A percentile compares a stretch with the other conserved stretches of the same genome.
Conservation (phyloP, 2,329 filamentous ascomycete species). For the Colletotrichum tanaceti region DNA sequence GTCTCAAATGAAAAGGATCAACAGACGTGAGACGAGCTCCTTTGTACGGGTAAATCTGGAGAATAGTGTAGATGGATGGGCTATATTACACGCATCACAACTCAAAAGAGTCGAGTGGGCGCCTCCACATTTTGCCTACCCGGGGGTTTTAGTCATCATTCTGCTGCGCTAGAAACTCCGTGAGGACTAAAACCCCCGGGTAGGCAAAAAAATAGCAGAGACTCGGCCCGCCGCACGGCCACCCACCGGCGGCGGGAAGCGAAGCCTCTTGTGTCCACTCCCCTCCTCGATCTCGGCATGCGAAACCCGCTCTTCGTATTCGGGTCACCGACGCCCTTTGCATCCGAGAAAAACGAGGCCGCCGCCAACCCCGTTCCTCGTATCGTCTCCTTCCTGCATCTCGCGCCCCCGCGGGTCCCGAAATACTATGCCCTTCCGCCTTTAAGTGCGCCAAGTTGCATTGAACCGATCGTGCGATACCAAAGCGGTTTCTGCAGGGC, state of each 20-base stretch:
- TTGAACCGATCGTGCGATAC: conserved; percentile 4
- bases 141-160: too few relatives aligned
- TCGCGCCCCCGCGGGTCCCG: conserved; percentile 13
- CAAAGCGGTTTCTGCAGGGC: conserved; percentile 6
- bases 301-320: conserved; percentile 32
- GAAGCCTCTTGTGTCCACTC: neutral
- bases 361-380: conserved; percentile 34
- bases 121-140: too few relatives aligned
- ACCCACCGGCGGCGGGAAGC: neutral
- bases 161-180: too few relatives aligned
- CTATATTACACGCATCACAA: neutral
- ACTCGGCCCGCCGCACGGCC: conserved; percentile 9
- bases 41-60: neutral
- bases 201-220: too few relatives aligned
- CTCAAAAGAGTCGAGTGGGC: neutral
- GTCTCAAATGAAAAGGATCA: conserved; percentile 38
- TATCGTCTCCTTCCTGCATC: conserved; percentile 32
- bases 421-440: conserved; percentile 17
- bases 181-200: too few relatives aligned
- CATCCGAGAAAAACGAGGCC: conserved; percentile 39
- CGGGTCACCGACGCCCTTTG: conserved; percentile 16
- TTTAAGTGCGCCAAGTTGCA: conserved; percentile 8
- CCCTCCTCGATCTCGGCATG: conserved; percentile 5
- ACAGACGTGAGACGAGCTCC: conserved; percentile 1
- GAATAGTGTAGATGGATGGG: neutral